These are phyloP conservation scores for Linum usitatissimum DNA, from an alignment of 345 rosid species.

Conservation along the genomic window DNA sequence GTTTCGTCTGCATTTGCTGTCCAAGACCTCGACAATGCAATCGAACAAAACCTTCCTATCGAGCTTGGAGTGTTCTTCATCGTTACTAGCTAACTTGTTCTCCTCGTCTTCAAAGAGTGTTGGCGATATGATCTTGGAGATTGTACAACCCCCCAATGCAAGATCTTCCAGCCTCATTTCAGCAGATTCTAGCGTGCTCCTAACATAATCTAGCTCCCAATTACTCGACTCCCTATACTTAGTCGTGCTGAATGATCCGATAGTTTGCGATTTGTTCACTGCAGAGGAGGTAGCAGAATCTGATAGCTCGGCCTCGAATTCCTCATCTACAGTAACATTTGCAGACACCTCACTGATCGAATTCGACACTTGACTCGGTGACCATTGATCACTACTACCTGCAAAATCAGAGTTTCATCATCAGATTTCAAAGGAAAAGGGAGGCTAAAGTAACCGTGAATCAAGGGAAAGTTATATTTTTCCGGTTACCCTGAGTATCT, in stretches of 20 bases:
- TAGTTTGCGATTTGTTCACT: slow-evolving; percentile 15
- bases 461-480: neutral
- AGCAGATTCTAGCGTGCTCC: slow-evolving; percentile 31
- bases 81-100: slow-evolving; percentile 16
- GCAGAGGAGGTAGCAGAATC: slow-evolving; percentile 33
- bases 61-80: slow-evolving; percentile 33
- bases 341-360: slow-evolving; percentile 12
- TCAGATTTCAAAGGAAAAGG: neutral
- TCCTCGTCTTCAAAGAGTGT: slow-evolving; percentile 30
- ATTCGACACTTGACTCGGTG: slow-evolving; percentile 15
- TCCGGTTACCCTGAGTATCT: slow-evolving; percentile 13
- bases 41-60: slow-evolving; percentile 46
- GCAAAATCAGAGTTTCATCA: slow-evolving; percentile 9
- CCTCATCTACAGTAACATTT: slow-evolving; percentile 14
- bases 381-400: slow-evolving; percentile 20
- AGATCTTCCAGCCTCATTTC: slow-evolving; percentile 35
- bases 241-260: slow-evolving; percentile 14
- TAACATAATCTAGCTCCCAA: slow-evolving; percentile 57
- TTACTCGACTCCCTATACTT: slow-evolving; percentile 20
- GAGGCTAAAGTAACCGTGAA: neutral
- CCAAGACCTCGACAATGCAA: slow-evolving; percentile 41
- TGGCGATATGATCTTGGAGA: slow-evolving; percentile 24
- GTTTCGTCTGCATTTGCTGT: slow-evolving; percentile 19
- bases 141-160: slow-evolving; percentile 29
- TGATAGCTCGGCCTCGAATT: slow-evolving; percentile 23